These are phyloP conservation scores for Extremus antarcticus DNA, from an alignment of 495 filamentous ascomycete genomes.

Conservation along the genomic window DNA sequence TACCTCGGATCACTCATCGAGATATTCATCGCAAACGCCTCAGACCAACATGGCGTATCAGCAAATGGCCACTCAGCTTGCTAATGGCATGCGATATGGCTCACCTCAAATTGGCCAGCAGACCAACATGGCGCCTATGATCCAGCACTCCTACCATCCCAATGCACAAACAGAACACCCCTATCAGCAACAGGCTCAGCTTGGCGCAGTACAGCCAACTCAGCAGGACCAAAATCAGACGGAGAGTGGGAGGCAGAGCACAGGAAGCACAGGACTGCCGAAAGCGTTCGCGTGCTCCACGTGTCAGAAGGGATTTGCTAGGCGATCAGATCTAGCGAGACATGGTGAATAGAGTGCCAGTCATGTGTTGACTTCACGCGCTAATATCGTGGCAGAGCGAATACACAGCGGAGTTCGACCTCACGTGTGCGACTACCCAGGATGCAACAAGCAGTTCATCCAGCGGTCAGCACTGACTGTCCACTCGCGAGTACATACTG, in stretches of 20 bases:
- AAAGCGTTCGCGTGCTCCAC: constrained; percentile 89
- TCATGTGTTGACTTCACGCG: constrained; percentile 14
- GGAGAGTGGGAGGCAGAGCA: constrained; percentile 27
- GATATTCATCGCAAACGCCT: constrained; percentile 44
- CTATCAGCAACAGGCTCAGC: constrained; percentile 24
- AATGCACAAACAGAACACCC: constrained; percentile 29
- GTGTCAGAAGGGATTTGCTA: constrained; percentile 85
- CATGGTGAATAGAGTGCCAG: constrained; percentile 57
- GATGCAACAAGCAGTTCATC: constrained; percentile 93
- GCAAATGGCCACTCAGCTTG: constrained; percentile 29
- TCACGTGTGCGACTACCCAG: constrained; percentile 82
- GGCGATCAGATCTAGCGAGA: constrained; percentile 85
- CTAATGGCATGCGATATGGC: constrained; percentile 39
- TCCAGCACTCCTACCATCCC: constrained; percentile 32
- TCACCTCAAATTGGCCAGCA: constrained; percentile 43
- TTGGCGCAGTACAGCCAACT: constrained; percentile 21
- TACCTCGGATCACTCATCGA: constrained; percentile 51
- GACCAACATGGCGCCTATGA: constrained; percentile 43
- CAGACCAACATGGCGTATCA: constrained; percentile 36
- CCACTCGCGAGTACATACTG: constrained; percentile 88
- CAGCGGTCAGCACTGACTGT: constrained; percentile 96
- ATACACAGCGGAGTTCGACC: constrained; percentile 89
- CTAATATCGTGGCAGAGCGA: constrained; percentile 54
- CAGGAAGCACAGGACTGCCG: constrained; percentile 37
- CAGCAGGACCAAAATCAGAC: constrained; percentile 28